Conservation (phyloP, 176 grass and related monocot species). For the sorghum (Sorghum bicolor) region Sorghum_bicolor_NCBIv3 NC_012877.2:2092501-2093000, state of each 20-base stretch:
- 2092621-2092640: neutral
- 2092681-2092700: neutral
- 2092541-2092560: neutral
- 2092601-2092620: neutral
- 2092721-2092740: neutral
- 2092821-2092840: neutral
- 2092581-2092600: neutral
- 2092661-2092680: neutral
- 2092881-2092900: neutral
- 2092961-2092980: neutral
- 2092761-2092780: neutral
- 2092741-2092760: neutral
- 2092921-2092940: neutral
- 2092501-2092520: neutral
- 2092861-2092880: conserved; percentile 12
- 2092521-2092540: neutral
- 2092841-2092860: neutral
- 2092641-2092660: neutral
- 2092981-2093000: no score
- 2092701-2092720: neutral
- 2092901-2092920: neutral
- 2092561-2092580: accelerated
- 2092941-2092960: neutral
- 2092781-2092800: neutral
- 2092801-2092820: neutral